Percentiles rank a stretch among this genome's conserved stretches.
phyloP scores from a whole-genome alignment of 129 eudicot species.

The Calendula officinalis region DNA sequence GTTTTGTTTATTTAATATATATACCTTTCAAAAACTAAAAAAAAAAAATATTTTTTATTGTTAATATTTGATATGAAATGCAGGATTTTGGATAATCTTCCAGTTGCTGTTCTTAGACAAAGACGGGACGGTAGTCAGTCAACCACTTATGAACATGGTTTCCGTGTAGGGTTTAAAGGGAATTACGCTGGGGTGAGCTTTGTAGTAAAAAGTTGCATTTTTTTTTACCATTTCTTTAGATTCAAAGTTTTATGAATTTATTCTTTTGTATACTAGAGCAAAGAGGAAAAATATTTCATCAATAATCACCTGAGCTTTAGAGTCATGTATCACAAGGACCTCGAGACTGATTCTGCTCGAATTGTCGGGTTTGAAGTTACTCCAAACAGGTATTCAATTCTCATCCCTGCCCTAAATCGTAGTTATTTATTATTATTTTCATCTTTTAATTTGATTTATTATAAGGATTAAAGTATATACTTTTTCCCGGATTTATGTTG shows the following conservation, averaged over 20 bases:
- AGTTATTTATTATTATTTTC: no score
- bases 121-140: slow-evolving; percentile 57
- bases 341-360: slow-evolving; percentile 65
- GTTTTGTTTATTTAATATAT: neutral
- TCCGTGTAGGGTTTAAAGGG: slow-evolving; percentile 83
- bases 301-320: slow-evolving; percentile 82
- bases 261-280: slow-evolving; percentile 45
- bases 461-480: no score
- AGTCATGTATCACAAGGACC: slow-evolving; percentile 80
- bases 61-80: slow-evolving; percentile 1
- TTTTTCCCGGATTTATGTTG: neutral
- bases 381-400: slow-evolving; percentile 63
- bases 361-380: slow-evolving; percentile 92
- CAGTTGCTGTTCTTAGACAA: slow-evolving; percentile 79
- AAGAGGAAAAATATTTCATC: slow-evolving; percentile 72
- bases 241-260: neutral
- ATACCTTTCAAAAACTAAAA: neutral
- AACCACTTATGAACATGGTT: slow-evolving; percentile 78
- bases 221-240: neutral
- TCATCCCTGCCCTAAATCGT: neutral
- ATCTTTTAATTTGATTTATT: no score
- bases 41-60: no score
- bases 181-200: slow-evolving; percentile 75
- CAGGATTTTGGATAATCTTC: slow-evolving; percentile 87
- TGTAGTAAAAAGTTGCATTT: neutral